Conservation (phyloP, 2,329 filamentous ascomycete genomes). For the Sporothrix sp. region DNA sequence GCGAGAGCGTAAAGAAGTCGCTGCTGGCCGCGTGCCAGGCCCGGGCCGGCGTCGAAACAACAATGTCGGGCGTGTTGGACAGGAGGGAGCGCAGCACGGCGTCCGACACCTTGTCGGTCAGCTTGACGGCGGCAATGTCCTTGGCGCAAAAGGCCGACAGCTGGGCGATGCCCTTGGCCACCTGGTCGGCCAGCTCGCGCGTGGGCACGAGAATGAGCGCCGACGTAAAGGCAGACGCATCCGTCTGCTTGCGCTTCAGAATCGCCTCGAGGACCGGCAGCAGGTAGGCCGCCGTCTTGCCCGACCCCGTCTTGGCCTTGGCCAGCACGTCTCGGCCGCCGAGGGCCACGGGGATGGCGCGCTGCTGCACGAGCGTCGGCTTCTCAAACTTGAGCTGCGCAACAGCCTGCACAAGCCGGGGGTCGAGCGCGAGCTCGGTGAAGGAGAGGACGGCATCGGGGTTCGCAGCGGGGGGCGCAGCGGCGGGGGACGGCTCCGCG, state of each 20-base stretch:
- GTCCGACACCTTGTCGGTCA: conserved; percentile 84
- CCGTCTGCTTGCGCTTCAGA: conserved; percentile 57
- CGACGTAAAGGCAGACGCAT: conserved; percentile 42
- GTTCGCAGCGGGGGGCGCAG: conserved; percentile 21
- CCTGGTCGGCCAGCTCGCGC: conserved; percentile 86
- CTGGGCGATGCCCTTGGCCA: conserved; percentile 65
- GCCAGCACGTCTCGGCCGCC: conserved; percentile 84
- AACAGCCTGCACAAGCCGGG: conserved; percentile 76
- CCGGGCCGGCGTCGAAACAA: conserved; percentile 83
- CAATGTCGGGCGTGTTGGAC: conserved; percentile 75
- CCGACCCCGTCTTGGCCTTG: conserved; percentile 88
- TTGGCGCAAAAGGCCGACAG: conserved; percentile 79
- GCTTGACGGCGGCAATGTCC: conserved; percentile 70
- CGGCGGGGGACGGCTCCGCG: conserved; percentile 3
- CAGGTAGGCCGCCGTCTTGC: conserved; percentile 94
- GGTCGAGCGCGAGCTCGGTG: conserved; percentile 67
- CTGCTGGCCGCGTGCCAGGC: conserved; percentile 69
- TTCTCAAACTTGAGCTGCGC: conserved; percentile 73
- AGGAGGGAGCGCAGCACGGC: conserved; percentile 80
- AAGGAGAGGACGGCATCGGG: conserved; percentile 53
- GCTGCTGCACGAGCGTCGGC: conserved; percentile 81
- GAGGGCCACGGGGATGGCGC: conserved; percentile 78
- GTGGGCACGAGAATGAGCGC: conserved; percentile 91
- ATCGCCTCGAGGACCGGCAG: conserved; percentile 81
- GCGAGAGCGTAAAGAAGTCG: conserved; percentile 58